Percentiles rank a stretch among this genome's conserved stretches.
Evolutionary conservation across 495 filamentous ascomycete genomes (phyloP).

Genomic region (Daldinia loculata): DNA sequence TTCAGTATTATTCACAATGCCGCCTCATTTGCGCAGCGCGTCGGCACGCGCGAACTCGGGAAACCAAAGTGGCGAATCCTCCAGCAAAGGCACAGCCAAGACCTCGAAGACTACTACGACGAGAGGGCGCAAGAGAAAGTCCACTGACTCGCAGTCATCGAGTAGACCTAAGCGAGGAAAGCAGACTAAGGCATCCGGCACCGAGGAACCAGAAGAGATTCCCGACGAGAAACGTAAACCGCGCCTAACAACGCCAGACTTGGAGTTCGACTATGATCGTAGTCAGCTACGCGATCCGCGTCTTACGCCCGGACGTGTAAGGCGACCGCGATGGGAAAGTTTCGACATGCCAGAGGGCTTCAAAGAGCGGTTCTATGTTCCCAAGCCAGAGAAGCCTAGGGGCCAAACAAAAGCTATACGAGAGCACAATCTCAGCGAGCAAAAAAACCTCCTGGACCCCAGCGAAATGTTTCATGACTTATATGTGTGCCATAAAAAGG

Average conservation of each 20-base stretch:
- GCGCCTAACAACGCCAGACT: constrained; percentile 37
- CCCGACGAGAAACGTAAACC: constrained; percentile 16
- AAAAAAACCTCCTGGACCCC: constrained; percentile 15
- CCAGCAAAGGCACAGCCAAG: background rate
- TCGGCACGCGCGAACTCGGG: background rate
- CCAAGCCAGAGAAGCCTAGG: constrained; percentile 14
- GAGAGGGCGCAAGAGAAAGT: constrained; percentile 28
- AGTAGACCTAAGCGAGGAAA: background rate
- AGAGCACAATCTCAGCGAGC: background rate
- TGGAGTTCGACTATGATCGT: constrained; percentile 38
- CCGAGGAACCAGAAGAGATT: background rate
- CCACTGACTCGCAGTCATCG: constrained; percentile 4
- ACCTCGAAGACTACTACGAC: background rate
- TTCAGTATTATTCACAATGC: background rate
- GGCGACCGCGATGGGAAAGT: constrained; percentile 12
- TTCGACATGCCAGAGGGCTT: constrained; percentile 20
- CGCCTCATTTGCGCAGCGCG: background rate
- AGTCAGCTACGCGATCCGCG: constrained; percentile 38
- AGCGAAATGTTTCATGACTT: constrained; percentile 21
- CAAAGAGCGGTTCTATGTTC: constrained; percentile 25
- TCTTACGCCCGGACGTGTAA: constrained; percentile 32
- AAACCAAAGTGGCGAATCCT: background rate
- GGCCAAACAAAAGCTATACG: constrained; percentile 12
- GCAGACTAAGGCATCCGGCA: background rate
- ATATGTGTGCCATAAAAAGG: constrained; percentile 36